Evolutionary conservation across 164 flowering plant genomes (phyloP).

Genomic region (Akebia trifoliata): DNA sequence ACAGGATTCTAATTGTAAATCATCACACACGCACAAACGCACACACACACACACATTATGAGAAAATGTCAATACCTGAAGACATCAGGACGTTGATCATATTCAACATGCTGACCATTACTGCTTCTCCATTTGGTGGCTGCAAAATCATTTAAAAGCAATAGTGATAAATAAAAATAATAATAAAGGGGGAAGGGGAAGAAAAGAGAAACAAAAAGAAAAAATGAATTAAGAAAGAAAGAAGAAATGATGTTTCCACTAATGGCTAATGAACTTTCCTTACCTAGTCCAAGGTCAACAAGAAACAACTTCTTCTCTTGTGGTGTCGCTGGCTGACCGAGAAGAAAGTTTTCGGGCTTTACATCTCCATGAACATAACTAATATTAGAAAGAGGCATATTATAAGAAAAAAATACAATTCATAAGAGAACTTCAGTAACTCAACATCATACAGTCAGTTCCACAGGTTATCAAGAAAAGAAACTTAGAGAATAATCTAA

Average conservation of each 20-base stretch:
- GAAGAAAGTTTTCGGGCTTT: conserved; percentile 81
- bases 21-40: no score
- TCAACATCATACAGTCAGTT: background rate
- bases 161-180: background rate
- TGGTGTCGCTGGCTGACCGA: conserved; percentile 66
- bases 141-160: conserved; percentile 19
- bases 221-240: background rate
- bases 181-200: no score
- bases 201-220: background rate
- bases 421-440: background rate
- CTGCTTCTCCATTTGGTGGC: conserved; percentile 70
- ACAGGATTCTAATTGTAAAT: background rate
- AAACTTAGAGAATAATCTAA: background rate
- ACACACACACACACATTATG: background rate
- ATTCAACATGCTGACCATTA: conserved; percentile 61
- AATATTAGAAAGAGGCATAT: conserved; percentile 7
- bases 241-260: no score
- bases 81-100: conserved; percentile 80
- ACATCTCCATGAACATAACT: conserved; percentile 96
- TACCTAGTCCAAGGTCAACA: conserved; percentile 87
- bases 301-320: conserved; percentile 83
- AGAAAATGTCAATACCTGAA: conserved; percentile 43
- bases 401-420: background rate
- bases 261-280: conserved; percentile 8
- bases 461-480: background rate